Percentiles rank a stretch among this genome's conserved stretches.
Conservation (phyloP, 2,329 filamentous ascomycete genomes). For the Ophiostoma sp. region DNA sequence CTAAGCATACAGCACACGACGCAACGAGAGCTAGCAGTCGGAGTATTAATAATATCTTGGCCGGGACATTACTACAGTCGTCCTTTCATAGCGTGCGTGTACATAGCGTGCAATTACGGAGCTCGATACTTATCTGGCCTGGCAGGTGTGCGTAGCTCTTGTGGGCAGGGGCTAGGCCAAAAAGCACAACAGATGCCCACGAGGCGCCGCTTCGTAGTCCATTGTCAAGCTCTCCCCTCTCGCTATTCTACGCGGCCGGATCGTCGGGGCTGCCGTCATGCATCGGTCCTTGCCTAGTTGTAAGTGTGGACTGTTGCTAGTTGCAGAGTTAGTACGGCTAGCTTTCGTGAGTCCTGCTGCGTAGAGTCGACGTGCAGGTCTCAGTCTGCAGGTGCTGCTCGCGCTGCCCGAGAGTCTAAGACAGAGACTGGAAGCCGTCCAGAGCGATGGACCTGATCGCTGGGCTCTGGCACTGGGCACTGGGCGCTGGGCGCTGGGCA, state of each 20-base stretch:
- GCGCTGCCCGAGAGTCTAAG: too few species aligned
- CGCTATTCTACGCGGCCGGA: slow-evolving; percentile 20
- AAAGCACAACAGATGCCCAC: too few species aligned
- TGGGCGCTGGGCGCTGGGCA: background rate
- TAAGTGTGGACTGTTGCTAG: slow-evolving; percentile 6
- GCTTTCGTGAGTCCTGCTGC: too few species aligned
- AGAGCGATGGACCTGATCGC: too few species aligned
- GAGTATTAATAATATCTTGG: background rate
- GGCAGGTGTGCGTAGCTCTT: background rate
- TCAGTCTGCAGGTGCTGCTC: too few species aligned
- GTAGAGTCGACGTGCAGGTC: too few species aligned
- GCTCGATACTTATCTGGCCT: background rate
- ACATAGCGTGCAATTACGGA: slow-evolving; percentile 13
- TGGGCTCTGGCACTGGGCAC: background rate
- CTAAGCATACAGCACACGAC: too few species aligned
- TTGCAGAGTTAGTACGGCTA: background rate
- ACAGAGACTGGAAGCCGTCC: too few species aligned
- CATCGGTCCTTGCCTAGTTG: slow-evolving; percentile 19
- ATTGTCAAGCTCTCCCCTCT: background rate
- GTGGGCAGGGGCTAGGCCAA: background rate
- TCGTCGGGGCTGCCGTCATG: slow-evolving; percentile 23
- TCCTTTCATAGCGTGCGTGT: background rate
- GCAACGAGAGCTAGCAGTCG: background rate
- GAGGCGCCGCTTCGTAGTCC: too few species aligned
- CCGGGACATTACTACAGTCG: background rate